phyloP scores from a whole-genome alignment of 1,284 basidiomycete genomes.

The Boletus semigastroideus region DNA sequence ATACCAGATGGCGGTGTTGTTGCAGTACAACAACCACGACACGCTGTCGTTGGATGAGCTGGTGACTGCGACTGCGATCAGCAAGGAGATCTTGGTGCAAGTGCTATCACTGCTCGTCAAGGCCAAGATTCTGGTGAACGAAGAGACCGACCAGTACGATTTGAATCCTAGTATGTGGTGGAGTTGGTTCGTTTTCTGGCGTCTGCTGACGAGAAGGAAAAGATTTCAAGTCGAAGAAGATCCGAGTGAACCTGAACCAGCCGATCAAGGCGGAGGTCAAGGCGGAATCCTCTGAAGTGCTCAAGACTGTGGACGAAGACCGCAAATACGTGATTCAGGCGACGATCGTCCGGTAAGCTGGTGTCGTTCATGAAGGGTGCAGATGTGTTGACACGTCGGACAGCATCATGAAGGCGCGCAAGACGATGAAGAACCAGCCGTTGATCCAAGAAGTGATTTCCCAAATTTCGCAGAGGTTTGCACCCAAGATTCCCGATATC shows the following conservation, averaged over 20 bases:
- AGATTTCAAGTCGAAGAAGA: slow-evolving; percentile 98
- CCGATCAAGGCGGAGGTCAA: slow-evolving; percentile 95
- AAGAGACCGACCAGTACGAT: slow-evolving; percentile 87
- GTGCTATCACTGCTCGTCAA: slow-evolving; percentile 86
- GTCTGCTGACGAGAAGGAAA: slow-evolving; percentile 5
- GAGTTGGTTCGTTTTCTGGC: neutral
- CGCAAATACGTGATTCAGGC: slow-evolving; percentile 97
- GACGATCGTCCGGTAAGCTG: slow-evolving; percentile 83
- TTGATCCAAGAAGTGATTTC: slow-evolving; percentile 94
- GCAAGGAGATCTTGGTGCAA: slow-evolving; percentile 82
- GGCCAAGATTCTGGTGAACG: slow-evolving; percentile 85
- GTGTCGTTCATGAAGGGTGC: neutral
- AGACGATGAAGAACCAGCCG: slow-evolving; percentile 95
- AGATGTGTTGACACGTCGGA: neutral
- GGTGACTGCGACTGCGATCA: slow-evolving; percentile 78
- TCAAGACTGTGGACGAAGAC: slow-evolving; percentile 97
- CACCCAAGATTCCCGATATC: slow-evolving; percentile 90
- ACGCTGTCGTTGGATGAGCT: slow-evolving; percentile 83
- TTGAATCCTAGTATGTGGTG: slow-evolving; percentile 75
- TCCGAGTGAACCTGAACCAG: slow-evolving; percentile 90
- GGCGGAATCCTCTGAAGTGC: slow-evolving; percentile 86
- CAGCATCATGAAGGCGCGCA: slow-evolving; percentile 97
- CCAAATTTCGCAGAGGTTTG: slow-evolving; percentile 87
- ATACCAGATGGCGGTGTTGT: slow-evolving; percentile 92
- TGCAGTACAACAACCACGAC: slow-evolving; percentile 94